Evolutionary conservation across 2,329 filamentous ascomycete species (phyloP).

Genomic region (Paraphoma chrysanthemicola): DNA sequence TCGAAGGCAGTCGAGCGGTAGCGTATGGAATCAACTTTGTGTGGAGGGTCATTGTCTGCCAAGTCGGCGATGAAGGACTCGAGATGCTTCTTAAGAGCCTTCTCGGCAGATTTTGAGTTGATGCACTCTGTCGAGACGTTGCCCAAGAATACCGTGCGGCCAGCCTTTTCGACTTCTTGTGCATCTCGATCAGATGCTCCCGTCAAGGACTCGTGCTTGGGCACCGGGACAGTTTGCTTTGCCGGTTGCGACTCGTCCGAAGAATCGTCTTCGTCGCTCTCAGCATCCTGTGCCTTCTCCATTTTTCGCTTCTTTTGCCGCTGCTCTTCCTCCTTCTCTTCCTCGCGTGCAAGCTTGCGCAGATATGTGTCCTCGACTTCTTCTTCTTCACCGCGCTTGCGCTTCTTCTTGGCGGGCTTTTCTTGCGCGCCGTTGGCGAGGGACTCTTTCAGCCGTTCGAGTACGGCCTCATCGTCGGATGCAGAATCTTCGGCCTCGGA

Average conservation of each 20-base stretch:
- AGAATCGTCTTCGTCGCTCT: conserved; percentile 29
- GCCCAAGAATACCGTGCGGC: conserved; percentile 88
- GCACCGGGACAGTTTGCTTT: conserved; percentile 61
- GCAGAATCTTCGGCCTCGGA: conserved; percentile 21
- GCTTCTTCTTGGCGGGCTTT: conserved; percentile 48
- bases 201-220: conserved; percentile 59
- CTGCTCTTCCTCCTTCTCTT: conserved; percentile 50
- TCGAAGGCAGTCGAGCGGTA: conserved; percentile 94
- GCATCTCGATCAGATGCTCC: conserved; percentile 48
- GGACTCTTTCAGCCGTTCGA: conserved; percentile 35
- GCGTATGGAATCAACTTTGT: conserved; percentile 87
- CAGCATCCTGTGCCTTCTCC: conserved; percentile 34
- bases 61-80: conserved; percentile 71
- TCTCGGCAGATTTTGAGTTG: conserved; percentile 80
- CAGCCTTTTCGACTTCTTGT: conserved; percentile 80
- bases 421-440: conserved; percentile 36
- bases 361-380: conserved; percentile 76
- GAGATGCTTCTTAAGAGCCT: conserved; percentile 77
- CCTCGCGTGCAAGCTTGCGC: conserved; percentile 64
- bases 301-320: conserved; percentile 46
- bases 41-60: conserved; percentile 56
- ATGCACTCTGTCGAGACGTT: conserved; percentile 88
- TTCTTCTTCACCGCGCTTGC: conserved; percentile 65
- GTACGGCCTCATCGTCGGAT: conserved; percentile 30
- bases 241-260: conserved; percentile 43